Percentiles rank a stretch among this genome's conserved stretches.
Evolutionary conservation across 1,284 basidiomycete genomes (phyloP).

Genomic region (Kwoniella shivajii): DNA sequence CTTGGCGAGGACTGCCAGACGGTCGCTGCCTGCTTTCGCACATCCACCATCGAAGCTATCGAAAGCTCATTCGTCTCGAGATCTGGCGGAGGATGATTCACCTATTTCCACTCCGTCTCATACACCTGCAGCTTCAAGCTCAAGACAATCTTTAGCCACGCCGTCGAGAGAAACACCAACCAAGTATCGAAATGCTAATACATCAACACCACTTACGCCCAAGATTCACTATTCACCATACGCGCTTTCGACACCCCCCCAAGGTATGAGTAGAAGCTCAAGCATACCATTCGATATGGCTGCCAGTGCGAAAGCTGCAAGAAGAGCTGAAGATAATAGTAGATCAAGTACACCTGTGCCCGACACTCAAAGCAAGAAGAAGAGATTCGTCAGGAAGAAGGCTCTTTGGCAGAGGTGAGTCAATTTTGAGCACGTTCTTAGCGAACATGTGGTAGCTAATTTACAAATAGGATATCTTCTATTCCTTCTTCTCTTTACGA

Average conservation of each 20-base stretch:
- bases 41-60: constrained; percentile 43
- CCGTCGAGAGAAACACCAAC: constrained; percentile 1
- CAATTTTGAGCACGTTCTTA: neutral
- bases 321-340: constrained; percentile 27
- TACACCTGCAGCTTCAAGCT: neutral
- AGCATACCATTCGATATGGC: constrained; percentile 50
- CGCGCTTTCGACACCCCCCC: constrained; percentile 41
- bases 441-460: too few relatives aligned
- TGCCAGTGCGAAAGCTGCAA: constrained; percentile 33
- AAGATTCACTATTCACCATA: constrained; percentile 41
- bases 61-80: constrained; percentile 29
- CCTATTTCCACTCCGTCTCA: constrained; percentile 4
- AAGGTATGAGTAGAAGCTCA: constrained; percentile 33
- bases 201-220: constrained; percentile 14
- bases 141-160: neutral
- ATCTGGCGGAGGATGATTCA: constrained; percentile 13
- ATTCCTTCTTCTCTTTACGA: constrained; percentile 21
- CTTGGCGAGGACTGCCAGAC: constrained; percentile 36
- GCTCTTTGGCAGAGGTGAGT: constrained; percentile 40
- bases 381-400: constrained; percentile 43
- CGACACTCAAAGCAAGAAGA: constrained; percentile 22
- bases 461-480: neutral
- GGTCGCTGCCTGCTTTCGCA: constrained; percentile 42
- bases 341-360: constrained; percentile 6
- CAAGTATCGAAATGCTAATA: constrained; percentile 8